Base-by-base conservation (phyloP, 129 eudicot genomes). In the Glebionis coronaria region DNA sequence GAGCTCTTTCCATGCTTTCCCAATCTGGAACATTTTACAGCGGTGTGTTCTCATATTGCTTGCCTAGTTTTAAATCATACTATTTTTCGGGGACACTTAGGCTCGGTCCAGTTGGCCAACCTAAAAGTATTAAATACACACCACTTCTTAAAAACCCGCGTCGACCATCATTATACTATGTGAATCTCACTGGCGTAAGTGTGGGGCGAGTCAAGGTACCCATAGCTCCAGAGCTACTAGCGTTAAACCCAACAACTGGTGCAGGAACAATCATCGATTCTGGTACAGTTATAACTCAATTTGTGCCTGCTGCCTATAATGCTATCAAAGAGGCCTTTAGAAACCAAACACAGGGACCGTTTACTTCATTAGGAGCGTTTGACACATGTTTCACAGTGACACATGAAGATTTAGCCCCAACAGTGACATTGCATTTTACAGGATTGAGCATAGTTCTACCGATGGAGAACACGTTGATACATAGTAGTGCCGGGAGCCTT, bases 41-140 rank as follows among this genome's bases (percentile, higher is more conserved):
- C 0, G 91, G 96, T 9, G 71, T 86, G 0, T 94, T 94, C 81
- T 89, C 97, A 4, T 94, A 93, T 35, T 93, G 97, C 50, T 69
- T 94, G n/a, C 97, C 99, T 1, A 94, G 99, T 55, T 93, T 94
- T 83, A 86, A 78, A 73, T 94, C 99, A 11, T 86, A 84, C 70
- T 94, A 89, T 78, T 94, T 86, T 44, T 94, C 99, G 1, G 95
- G 97, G 29, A 88, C 98, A 54, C 95, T 93, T 44, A 81, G 72
- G 40, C 86, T 94, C 40, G 99, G 97, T 44, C 95, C 97, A 2
- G 9, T 56, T 58, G 97, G 99, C 61, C 97, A 94, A 38, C 99
- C 99, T 79, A 84, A 80, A 76, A 74, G 35, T 40, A 94, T 89
- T 28, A 69, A 40, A 44, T 86, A 86, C 81, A 94, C 99, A 58